Conservation (phyloP, 371 early-diverging fungal species). For the Lichtheimia ornata region DNA sequence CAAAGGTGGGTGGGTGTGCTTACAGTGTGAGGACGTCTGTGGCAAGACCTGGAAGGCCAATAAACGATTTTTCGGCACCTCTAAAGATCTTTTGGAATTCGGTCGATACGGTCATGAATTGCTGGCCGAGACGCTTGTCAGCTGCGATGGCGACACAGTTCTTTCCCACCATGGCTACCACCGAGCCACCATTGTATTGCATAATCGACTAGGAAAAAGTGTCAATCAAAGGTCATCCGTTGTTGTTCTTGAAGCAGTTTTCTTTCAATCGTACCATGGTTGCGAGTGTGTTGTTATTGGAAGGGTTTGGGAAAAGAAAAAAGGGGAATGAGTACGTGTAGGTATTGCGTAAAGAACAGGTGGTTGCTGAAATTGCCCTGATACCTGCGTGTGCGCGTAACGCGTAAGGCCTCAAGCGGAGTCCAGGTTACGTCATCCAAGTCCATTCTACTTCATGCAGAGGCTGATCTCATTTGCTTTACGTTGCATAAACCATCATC, state of each 20-base stretch:
- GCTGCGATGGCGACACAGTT: conserved; percentile 97
- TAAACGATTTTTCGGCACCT: conserved; percentile 82
- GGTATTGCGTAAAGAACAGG: too few species aligned
- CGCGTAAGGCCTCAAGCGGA: background rate
- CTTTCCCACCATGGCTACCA: conserved; percentile 99
- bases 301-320: background rate
- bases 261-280: conserved; percentile 7
- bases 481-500: too few species aligned
- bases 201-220: conserved; percentile 68
- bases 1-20: conserved; percentile 16
- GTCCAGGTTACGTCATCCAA: too few species aligned
- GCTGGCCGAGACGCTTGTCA: conserved; percentile 93
- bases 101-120: conserved; percentile 91
- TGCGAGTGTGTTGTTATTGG: background rate
- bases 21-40: conserved; percentile 98
- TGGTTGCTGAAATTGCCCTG: too few species aligned
- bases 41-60: conserved; percentile 96
- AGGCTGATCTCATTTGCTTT: too few species aligned
- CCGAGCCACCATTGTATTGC: conserved; percentile 93
- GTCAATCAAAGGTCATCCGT: background rate
- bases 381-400: background rate
- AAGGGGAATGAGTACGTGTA: background rate
- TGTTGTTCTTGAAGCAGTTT: too few species aligned
- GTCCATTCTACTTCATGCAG: too few species aligned
- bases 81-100: conserved; percentile 95